A percentile compares a stretch with the other conserved stretches of the same genome.
phyloP scores from a whole-genome alignment of 345 rosid species.

The Microcos paniculata region DNA sequence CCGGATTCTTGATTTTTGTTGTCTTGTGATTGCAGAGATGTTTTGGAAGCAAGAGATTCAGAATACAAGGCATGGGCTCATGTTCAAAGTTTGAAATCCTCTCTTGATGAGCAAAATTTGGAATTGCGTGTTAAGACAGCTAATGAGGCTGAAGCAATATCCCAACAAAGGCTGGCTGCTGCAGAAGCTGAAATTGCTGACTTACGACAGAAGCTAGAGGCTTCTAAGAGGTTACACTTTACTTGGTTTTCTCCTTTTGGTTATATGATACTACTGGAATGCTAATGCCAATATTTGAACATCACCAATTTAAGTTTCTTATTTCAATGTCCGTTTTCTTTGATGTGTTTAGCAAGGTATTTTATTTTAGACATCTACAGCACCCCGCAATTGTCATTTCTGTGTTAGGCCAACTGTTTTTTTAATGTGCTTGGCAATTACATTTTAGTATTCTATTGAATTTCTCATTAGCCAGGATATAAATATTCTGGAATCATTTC shows the following conservation, averaged over 20 bases:
- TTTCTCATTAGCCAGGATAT: background rate
- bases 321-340: background rate
- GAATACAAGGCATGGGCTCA: conserved; percentile 85
- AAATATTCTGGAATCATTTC: background rate
- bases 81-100: conserved; percentile 71
- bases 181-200: conserved; percentile 99
- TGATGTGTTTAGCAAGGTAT: background rate
- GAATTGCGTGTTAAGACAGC: conserved; percentile 92
- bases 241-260: background rate
- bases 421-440: background rate
- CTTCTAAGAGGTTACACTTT: conserved; percentile 67
- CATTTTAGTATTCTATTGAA: background rate
- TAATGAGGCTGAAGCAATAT: conserved; percentile 92
- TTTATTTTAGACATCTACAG: background rate
- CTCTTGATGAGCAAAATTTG: conserved; percentile 84
- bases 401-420: background rate
- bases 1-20: conserved; percentile 1
- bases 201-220: conserved; percentile 75
- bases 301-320: too few relatives aligned
- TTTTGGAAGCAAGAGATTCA: conserved; percentile 63
- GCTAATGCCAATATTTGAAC: too few relatives aligned
- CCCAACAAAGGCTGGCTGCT: conserved; percentile 93
- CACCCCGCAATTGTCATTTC: background rate
- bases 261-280: too few relatives aligned
- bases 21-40: conserved; percentile 49